These are phyloP conservation scores for Kewa caespitosa DNA, from an alignment of 179 eudicot species.

Conservation along the genomic window DNA sequence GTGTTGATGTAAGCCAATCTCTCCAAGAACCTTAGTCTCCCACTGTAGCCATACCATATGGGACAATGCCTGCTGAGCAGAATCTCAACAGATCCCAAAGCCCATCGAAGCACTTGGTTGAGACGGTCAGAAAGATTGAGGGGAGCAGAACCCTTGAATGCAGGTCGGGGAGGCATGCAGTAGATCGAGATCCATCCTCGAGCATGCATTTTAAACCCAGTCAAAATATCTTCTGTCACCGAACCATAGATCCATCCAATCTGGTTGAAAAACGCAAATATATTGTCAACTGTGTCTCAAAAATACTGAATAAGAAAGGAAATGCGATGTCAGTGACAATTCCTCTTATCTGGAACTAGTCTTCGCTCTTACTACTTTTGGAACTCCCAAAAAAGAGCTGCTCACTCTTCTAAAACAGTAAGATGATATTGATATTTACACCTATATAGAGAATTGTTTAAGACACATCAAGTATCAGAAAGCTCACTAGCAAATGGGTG, in stretches of 20 bases:
- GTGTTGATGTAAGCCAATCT: slow-evolving; percentile 84
- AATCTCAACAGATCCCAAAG: slow-evolving; percentile 84
- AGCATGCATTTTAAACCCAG: slow-evolving; percentile 90
- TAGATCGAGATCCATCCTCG: slow-evolving; percentile 88
- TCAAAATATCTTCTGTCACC: slow-evolving; percentile 88
- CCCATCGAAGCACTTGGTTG: slow-evolving; percentile 94
- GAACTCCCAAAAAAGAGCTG: too few relatives aligned
- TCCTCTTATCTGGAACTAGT: too few relatives aligned
- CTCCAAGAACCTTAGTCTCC: slow-evolving; percentile 68
- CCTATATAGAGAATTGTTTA: too few relatives aligned
- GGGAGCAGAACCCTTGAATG: slow-evolving; percentile 93
- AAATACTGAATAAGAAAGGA: too few relatives aligned
- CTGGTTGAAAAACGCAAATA: too few relatives aligned
- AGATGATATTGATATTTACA: too few relatives aligned
- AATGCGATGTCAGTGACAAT: too few relatives aligned
- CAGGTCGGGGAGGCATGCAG: slow-evolving; percentile 88
- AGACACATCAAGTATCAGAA: too few relatives aligned
- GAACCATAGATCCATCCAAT: slow-evolving; percentile 97
- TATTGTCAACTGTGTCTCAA: too few relatives aligned
- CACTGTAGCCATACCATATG: slow-evolving; percentile 86
- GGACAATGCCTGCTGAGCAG: slow-evolving; percentile 90
- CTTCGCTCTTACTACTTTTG: too few relatives aligned
- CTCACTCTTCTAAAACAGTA: too few relatives aligned
- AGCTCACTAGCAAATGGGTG: too few relatives aligned
- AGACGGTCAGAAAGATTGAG: slow-evolving; percentile 95